phyloP scores from a whole-genome alignment of 1,139 yeast genomes.

The Kodamaea suecica region DNA sequence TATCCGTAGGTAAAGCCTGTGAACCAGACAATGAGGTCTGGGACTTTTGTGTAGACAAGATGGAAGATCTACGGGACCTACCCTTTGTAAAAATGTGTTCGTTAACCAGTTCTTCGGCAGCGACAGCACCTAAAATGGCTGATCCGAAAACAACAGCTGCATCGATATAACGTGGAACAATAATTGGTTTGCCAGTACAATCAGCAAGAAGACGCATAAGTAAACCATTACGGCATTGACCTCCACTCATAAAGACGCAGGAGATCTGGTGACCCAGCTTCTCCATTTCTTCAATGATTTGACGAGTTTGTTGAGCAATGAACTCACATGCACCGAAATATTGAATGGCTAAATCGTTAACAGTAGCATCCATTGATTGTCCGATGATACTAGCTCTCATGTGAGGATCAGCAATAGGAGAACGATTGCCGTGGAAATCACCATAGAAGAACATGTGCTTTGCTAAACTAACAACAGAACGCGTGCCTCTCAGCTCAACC shows the following conservation, averaged over 20 bases:
- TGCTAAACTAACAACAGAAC: slow-evolving; percentile 78
- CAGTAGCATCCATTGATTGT: slow-evolving; percentile 82
- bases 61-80: slow-evolving; percentile 39
- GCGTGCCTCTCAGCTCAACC: slow-evolving; percentile 50
- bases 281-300: slow-evolving; percentile 83
- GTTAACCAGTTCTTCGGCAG: slow-evolving; percentile 60
- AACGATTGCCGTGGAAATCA: slow-evolving; percentile 93
- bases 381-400: slow-evolving; percentile 96
- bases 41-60: slow-evolving; percentile 30
- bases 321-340: slow-evolving; percentile 95
- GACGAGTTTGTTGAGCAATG: slow-evolving; percentile 96
- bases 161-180: slow-evolving; percentile 91
- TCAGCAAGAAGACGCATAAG: slow-evolving; percentile 89
- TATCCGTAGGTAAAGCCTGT: slow-evolving; percentile 5
- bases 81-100: slow-evolving; percentile 34
- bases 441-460: slow-evolving; percentile 90
- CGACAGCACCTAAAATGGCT: slow-evolving; percentile 92
- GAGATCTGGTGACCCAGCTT: slow-evolving; percentile 72
- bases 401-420: slow-evolving; percentile 90
- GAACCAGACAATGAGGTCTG: slow-evolving; percentile 29
- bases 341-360: slow-evolving; percentile 79
- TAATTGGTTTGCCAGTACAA: slow-evolving; percentile 87
- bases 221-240: slow-evolving; percentile 90
- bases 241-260: slow-evolving; percentile 88
- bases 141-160: slow-evolving; percentile 97